Evolutionary conservation across 805 yeast genomes (phyloP).

Genomic region (Metschnikowia kofuensis): DNA sequence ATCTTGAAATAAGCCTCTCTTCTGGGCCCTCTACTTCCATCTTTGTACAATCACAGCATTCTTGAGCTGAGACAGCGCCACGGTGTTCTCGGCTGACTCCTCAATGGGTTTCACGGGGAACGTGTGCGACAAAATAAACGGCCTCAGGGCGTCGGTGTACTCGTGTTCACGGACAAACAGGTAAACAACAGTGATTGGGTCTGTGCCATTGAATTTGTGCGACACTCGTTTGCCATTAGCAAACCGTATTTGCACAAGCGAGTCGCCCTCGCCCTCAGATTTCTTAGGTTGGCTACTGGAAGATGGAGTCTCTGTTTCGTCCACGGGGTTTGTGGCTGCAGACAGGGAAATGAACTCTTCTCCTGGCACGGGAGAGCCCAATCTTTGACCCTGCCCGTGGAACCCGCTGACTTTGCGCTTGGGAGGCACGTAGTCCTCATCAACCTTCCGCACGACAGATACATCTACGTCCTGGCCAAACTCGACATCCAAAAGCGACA

Average conservation of each 20-base stretch:
- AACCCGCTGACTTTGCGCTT: constrained; percentile 63
- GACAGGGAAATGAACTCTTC: constrained; percentile 33
- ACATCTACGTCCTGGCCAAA: constrained; percentile 94
- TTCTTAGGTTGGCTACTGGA: constrained; percentile 3
- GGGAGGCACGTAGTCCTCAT: constrained; percentile 78
- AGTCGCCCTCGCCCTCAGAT: constrained; percentile 51
- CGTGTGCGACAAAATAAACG: constrained; percentile 69
- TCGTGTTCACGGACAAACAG: constrained; percentile 56
- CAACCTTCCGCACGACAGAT: constrained; percentile 72
- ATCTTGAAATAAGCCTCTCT: background rate
- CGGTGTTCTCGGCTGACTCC: constrained; percentile 47
- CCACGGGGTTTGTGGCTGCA: constrained; percentile 7
- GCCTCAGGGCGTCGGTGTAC: constrained; percentile 40
- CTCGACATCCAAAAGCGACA: constrained; percentile 74
- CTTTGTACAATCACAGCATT: constrained; percentile 90
- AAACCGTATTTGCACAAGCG: constrained; percentile 75
- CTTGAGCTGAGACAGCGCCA: constrained; percentile 71
- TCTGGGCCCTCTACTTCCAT: constrained; percentile 45
- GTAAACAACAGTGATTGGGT: constrained; percentile 63
- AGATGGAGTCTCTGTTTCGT: constrained; percentile 12
- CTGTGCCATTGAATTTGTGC: constrained; percentile 61
- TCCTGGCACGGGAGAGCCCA: constrained; percentile 88
- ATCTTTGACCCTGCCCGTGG: constrained; percentile 74
- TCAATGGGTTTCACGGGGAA: constrained; percentile 78
- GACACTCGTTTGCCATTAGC: constrained; percentile 76